These are phyloP conservation scores for Saccharomycopsis hybrid DNA, from an alignment of 1,139 yeast genomes.

Conservation along the genomic window DNA sequence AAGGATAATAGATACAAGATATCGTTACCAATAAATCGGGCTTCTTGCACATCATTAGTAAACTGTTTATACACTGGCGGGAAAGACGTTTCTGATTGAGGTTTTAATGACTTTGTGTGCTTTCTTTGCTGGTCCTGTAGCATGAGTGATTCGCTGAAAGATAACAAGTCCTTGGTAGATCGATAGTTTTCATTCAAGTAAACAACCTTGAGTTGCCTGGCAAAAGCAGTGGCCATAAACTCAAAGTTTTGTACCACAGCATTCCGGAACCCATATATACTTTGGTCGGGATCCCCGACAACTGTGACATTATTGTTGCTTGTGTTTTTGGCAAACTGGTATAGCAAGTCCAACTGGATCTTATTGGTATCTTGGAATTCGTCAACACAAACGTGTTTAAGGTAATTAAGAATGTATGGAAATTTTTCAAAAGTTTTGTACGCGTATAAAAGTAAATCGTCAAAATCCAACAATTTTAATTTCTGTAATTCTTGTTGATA, in stretches of 20 bases:
- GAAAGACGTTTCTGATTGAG: constrained; percentile 35
- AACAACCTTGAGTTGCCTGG: constrained; percentile 32
- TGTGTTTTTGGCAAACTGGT: constrained; percentile 43
- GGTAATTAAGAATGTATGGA: constrained; percentile 41
- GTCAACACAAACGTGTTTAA: constrained; percentile 77
- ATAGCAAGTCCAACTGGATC: constrained; percentile 66
- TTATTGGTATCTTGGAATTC: constrained; percentile 91
- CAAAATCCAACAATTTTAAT: constrained; percentile 62
- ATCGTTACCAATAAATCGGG: constrained; percentile 51
- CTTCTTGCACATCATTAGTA: constrained; percentile 44
- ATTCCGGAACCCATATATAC: constrained; percentile 82
- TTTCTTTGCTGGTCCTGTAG: constrained; percentile 46
- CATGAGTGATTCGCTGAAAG: constrained; percentile 63
- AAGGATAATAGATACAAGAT: constrained; percentile 39
- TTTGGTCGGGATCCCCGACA: constrained; percentile 96
- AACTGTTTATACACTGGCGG: constrained; percentile 44
- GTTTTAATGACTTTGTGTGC: constrained; percentile 36
- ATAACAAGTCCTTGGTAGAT: constrained; percentile 63
- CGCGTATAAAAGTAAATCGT: constrained; percentile 65
- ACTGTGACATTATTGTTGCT: constrained; percentile 55
- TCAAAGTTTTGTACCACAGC: constrained; percentile 68
- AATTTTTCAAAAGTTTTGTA: constrained; percentile 39
- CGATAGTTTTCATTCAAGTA: constrained; percentile 69
- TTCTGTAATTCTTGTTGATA: constrained; percentile 46
- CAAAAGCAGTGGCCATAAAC: constrained; percentile 47